Evolutionary conservation across 306 rosid genomes (phyloP).

Genomic region (Hippophae gyantsensis): DNA sequence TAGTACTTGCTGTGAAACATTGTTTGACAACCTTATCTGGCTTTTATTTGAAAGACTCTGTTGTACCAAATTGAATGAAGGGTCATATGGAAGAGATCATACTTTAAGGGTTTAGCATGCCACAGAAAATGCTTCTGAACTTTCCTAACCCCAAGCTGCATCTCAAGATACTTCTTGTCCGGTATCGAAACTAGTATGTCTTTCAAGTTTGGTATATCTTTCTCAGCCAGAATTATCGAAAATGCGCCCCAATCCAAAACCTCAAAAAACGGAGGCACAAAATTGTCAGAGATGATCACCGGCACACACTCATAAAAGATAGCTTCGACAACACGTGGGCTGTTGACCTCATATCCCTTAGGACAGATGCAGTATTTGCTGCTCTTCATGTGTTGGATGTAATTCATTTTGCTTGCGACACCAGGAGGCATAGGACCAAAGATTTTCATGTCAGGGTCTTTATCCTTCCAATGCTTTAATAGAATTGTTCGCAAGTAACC

Average conservation of each 20-base stretch:
- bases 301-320: conserved; percentile 86
- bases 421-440: conserved; percentile 77
- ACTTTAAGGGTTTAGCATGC: conserved; percentile 72
- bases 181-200: conserved; percentile 59
- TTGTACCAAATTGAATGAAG: conserved; percentile 95
- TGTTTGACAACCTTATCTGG: conserved; percentile 19
- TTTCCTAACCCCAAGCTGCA: conserved; percentile 73
- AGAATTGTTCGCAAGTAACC: conserved; percentile 71
- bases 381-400: conserved; percentile 81
- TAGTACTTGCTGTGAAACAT: neutral
- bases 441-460: conserved; percentile 70
- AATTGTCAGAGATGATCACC: conserved; percentile 93
- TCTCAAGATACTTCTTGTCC: conserved; percentile 55
- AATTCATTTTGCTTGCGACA: conserved; percentile 69
- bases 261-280: conserved; percentile 91
- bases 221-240: conserved; percentile 73
- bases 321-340: conserved; percentile 85
- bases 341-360: conserved; percentile 89
- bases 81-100: conserved; percentile 92
- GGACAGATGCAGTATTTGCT: conserved; percentile 95
- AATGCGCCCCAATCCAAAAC: conserved; percentile 82
- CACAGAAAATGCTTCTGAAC: conserved; percentile 85
- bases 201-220: conserved; percentile 68
- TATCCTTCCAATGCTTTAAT: conserved; percentile 79
- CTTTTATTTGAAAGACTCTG: conserved; percentile 73